These are phyloP conservation scores for Aspergillus thermomutatus DNA, from an alignment of 2,329 filamentous ascomycete species.

Conservation along the genomic window DNA sequence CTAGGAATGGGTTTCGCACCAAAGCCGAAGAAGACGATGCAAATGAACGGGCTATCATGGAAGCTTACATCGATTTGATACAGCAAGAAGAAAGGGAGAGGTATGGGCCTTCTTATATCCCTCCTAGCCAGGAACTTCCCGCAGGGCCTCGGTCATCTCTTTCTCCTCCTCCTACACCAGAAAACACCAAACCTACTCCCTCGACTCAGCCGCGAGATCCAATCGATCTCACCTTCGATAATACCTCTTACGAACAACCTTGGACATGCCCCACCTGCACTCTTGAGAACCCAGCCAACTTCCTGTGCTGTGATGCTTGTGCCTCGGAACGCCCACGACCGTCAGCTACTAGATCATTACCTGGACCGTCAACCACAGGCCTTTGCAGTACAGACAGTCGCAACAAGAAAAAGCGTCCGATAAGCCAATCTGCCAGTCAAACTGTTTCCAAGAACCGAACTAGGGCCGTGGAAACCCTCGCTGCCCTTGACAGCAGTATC, in stretches of 20 bases:
- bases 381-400: slow-evolving; percentile 5
- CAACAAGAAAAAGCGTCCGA: slow-evolving; percentile 21
- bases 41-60: slow-evolving; percentile 80
- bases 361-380: slow-evolving; percentile 4
- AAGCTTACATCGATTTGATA: slow-evolving; percentile 81
- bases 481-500: slow-evolving; percentile 39
- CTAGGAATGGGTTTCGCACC: slow-evolving; percentile 72
- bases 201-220: slow-evolving; percentile 4
- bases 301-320: slow-evolving; percentile 60
- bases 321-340: slow-evolving; percentile 50
- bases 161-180: slow-evolving; percentile 37
- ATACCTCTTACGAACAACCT: slow-evolving; percentile 37
- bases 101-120: slow-evolving; percentile 55
- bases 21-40: slow-evolving; percentile 84
- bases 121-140: slow-evolving; percentile 52
- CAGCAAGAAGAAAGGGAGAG: slow-evolving; percentile 70
- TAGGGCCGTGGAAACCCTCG: slow-evolving; percentile 36
- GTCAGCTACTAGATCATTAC: slow-evolving; percentile 13
- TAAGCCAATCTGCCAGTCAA: slow-evolving; percentile 13
- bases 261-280: slow-evolving; percentile 63
- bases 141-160: slow-evolving; percentile 43
- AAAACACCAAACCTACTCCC: slow-evolving; percentile 21
- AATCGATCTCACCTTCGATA: slow-evolving; percentile 19
- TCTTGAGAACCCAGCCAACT: slow-evolving; percentile 58
- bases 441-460: slow-evolving; percentile 27